Conservation (phyloP, 2,329 filamentous ascomycete genomes). For the Fusarium caatingaense region DNA sequence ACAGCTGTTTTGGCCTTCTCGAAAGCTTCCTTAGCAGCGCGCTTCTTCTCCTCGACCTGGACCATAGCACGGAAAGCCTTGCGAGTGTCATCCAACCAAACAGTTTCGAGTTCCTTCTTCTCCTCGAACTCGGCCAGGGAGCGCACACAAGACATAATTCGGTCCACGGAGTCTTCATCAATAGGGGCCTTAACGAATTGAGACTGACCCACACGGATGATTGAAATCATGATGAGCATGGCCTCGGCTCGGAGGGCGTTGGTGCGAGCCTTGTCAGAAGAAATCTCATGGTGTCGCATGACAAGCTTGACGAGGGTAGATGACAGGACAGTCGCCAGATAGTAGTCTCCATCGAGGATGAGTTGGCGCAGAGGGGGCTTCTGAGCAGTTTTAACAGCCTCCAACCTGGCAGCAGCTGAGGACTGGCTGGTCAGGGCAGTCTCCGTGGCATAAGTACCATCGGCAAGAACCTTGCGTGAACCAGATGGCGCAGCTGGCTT, state of each 20-base stretch:
- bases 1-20: constrained; percentile 94
- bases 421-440: constrained; percentile 95
- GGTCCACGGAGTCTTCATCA: constrained; percentile 97
- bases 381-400: constrained; percentile 95
- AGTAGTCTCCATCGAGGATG: constrained; percentile 97
- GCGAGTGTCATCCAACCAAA: constrained; percentile 93
- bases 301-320: constrained; percentile 97
- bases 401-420: constrained; percentile 87
- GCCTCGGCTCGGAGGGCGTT: constrained; percentile 96
- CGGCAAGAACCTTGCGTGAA: constrained; percentile 90
- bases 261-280: constrained; percentile 83
- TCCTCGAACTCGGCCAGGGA: constrained; percentile 90
- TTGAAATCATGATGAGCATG: constrained; percentile 99
- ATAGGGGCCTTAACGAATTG: constrained; percentile 98
- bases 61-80: constrained; percentile 98
- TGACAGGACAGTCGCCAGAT: constrained; percentile 92
- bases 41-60: constrained; percentile 96
- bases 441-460: constrained; percentile 97
- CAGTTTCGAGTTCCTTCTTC: constrained; percentile 89
- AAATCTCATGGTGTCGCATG: constrained; percentile 96
- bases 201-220: constrained; percentile 97
- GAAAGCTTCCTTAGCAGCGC: constrained; percentile 90
- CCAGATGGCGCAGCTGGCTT: constrained; percentile 82
- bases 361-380: constrained; percentile 95
- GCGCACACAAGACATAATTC: constrained; percentile 97